phyloP scores from a whole-genome alignment of 306 rosid species.

The Leucaena leucocephala region DNA sequence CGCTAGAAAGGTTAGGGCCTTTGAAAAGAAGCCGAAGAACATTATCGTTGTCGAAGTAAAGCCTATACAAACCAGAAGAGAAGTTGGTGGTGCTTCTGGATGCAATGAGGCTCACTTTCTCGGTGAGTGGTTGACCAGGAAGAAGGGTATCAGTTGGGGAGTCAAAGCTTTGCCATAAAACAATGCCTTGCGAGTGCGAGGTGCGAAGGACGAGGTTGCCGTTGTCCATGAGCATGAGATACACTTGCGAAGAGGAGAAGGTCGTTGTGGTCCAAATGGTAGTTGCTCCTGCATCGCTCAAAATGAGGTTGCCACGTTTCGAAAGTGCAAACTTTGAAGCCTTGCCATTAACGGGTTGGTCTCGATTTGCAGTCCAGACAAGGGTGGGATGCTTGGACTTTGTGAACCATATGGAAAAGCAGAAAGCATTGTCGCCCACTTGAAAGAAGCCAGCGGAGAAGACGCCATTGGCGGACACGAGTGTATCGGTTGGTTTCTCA shows the following conservation, averaged over 20 bases:
- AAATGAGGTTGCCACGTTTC: conserved; percentile 27
- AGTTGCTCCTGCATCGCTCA: conserved; percentile 38
- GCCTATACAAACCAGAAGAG: conserved; percentile 41
- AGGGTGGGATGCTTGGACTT: conserved; percentile 33
- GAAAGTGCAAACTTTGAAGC: conserved; percentile 27
- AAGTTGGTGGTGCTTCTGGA: conserved; percentile 37
- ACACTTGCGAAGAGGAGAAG: conserved; percentile 28
- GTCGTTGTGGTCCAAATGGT: conserved; percentile 24
- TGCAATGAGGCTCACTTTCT: conserved; percentile 40
- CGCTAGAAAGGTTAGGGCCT: conserved; percentile 12
- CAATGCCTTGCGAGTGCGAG: conserved; percentile 14
- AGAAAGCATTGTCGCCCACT: conserved; percentile 21
- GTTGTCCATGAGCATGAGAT: conserved; percentile 41
- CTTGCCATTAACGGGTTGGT: conserved; percentile 43
- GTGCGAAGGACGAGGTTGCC: conserved; percentile 51
- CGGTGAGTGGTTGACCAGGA: conserved; percentile 44
- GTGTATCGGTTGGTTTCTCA: conserved; percentile 23
- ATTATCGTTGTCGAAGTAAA: conserved; percentile 34
- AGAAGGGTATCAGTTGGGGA: conserved; percentile 43
- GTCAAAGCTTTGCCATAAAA: conserved; percentile 45
- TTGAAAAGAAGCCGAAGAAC: conserved; percentile 30
- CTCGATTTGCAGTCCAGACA: conserved; percentile 57
- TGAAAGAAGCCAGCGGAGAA: conserved; percentile 37
- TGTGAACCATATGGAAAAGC: conserved; percentile 17
- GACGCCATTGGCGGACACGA: conserved; percentile 19